Evolutionary conservation across 768 basidiomycete genomes (phyloP).

Genomic region (Obba rivulosa): DNA sequence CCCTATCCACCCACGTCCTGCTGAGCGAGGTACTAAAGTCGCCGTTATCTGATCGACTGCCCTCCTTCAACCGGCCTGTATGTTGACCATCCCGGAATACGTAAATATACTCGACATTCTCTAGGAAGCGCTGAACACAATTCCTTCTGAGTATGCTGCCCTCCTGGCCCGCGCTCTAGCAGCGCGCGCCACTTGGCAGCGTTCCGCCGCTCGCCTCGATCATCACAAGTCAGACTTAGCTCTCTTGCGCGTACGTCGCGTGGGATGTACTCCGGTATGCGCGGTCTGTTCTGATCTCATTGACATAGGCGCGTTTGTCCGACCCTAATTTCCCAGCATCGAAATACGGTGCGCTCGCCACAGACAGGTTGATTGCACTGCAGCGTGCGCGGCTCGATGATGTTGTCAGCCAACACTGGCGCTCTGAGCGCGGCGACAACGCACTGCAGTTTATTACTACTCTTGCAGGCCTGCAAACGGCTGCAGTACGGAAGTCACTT

Average conservation of each 20-base stretch:
- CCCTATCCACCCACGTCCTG: constrained; percentile 48
- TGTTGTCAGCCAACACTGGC: constrained; percentile 11
- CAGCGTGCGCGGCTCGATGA: constrained; percentile 13
- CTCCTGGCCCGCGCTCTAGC: constrained; percentile 28
- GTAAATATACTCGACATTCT: constrained; percentile 7
- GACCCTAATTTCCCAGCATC: neutral
- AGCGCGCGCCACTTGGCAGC: constrained; percentile 32
- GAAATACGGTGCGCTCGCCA: constrained; percentile 13
- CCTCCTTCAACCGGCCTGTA: too few species aligned
- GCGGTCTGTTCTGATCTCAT: neutral
- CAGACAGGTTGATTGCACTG: constrained; percentile 12
- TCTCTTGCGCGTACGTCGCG: constrained; percentile 17
- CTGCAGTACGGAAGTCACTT: neutral
- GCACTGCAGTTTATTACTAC: constrained; percentile 14
- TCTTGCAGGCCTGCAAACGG: constrained; percentile 11
- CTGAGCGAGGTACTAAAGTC: constrained; percentile 25
- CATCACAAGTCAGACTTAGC: constrained; percentile 29
- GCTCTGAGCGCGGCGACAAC: constrained; percentile 5
- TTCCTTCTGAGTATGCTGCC: constrained; percentile 30
- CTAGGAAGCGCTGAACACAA: constrained; percentile 23
- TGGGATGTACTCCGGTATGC: neutral
- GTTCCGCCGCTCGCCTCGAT: constrained; percentile 29
- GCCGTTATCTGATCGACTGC: constrained; percentile 3
- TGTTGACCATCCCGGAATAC: too few species aligned
- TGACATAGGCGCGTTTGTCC: neutral